Base-by-base conservation (phyloP, 1,284 basidiomycete species). In the Marasmius tenuissimus region DNA sequence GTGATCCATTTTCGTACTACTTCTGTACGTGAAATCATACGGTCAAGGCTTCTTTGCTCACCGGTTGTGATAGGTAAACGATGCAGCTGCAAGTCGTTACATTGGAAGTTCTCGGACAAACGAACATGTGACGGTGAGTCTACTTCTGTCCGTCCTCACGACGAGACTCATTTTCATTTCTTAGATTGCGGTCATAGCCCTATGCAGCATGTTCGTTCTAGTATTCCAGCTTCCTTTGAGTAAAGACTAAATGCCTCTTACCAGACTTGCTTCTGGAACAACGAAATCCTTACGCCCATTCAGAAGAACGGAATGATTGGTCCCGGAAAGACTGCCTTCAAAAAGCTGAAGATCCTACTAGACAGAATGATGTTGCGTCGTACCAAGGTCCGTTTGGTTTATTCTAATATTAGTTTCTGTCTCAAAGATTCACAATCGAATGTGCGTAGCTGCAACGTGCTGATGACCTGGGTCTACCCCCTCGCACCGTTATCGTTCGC, bases 391-490 rank as follows among this genome's bases (percentile, higher is more conserved):
- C 47, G 68, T 65, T n/a, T 14, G 9, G 2, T n/a, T n/a, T 47
- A 8, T 14, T 37, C 33, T 33, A 27, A 34, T n/a, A 27, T 45
- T 34, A 4, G 52, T 35, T 16, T 51, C 45, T 42, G 53, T 54
- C 20, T 37, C 20, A 33, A 38, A n/a, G 1, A 47, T 37, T 22
- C 16, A 22, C n/a, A 4, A 14, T 8, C 18, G 57, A n/a, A 57
- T 20, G 18, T 39, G 10, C 18, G 45, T 45, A 94, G 88, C 78
- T 99, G 45, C 93, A 99, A 85, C 86, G 93, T 56, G 97, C 97
- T 0, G 97, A 99, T 71, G 97, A 99, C 73, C 87, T 99, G 55
- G 97, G 96, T 5, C 79, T 99, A n/a, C 97, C 97, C 3, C 97
- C 97, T 3, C 86, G 97, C 45, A 96, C 91, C 0, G 92, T 99